Evolutionary conservation across 225 moss, liverwort and hornwort genomes (phyloP).

Genomic region (Thuidium tamariscinum): DNA sequence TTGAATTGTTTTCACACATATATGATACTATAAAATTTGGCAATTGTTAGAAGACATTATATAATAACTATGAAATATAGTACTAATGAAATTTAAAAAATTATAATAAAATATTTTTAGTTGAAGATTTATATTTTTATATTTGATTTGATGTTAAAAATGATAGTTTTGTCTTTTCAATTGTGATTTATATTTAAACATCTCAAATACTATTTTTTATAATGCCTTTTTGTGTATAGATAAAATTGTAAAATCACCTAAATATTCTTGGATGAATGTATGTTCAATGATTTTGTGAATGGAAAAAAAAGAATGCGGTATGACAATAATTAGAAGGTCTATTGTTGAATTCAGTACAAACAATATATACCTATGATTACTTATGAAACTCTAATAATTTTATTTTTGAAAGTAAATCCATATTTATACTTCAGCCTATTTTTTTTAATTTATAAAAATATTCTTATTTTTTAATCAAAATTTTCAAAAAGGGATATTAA

Average conservation of each 20-base stretch:
- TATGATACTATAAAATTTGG: not conserved
- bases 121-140: too few relatives aligned
- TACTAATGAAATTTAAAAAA: not conserved
- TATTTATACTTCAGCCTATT: not conserved
- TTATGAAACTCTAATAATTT: rapidly evolving
- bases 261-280: not conserved
- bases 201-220: not conserved
- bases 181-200: not conserved
- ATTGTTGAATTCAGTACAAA: not conserved
- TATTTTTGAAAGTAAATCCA: not conserved
- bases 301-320: not conserved
- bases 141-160: not conserved
- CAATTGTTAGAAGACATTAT: not conserved
- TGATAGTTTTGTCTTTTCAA: not conserved
- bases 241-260: not conserved
- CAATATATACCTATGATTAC: too few relatives aligned
- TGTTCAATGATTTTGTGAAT: not conserved
- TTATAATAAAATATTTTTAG: not conserved
- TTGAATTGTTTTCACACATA: rapidly evolving
- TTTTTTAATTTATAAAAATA: not conserved
- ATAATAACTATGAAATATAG: not conserved
- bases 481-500: not conserved
- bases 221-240: not conserved
- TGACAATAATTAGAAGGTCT: not conserved
- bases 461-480: not conserved